Percentiles rank a stretch among this genome's conserved stretches.
These are phyloP conservation scores for Leccinum truebloodii DNA, from an alignment of 768 basidiomycete species.

Conservation along the genomic window DNA sequence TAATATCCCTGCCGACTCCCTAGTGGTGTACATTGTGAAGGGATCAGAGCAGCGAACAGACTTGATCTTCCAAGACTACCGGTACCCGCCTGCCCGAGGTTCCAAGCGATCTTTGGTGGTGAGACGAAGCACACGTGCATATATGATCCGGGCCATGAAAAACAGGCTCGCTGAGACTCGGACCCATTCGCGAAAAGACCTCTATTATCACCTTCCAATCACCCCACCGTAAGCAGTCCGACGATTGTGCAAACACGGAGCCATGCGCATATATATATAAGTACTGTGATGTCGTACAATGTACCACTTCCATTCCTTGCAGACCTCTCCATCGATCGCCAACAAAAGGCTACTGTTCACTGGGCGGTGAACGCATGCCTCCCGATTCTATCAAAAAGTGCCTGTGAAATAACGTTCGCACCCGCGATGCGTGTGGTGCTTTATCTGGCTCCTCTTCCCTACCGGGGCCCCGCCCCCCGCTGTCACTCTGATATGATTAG, in stretches of 20 bases:
- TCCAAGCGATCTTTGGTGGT: not conserved
- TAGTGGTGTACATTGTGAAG: not conserved
- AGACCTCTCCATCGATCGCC: not conserved
- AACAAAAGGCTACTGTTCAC: not conserved
- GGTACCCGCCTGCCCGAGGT: not conserved
- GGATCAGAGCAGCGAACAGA: not conserved
- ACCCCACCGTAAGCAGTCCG: not conserved
- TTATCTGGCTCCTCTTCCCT: not conserved
- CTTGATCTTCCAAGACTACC: not conserved
- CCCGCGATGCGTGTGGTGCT: not conserved
- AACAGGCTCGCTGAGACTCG: not conserved
- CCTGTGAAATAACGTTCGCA: not conserved
- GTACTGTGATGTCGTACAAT: not conserved
- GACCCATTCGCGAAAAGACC: conserved; percentile 9
- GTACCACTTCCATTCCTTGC: not conserved
- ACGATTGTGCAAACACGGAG: not conserved
- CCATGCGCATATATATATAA: not conserved
- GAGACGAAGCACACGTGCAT: not conserved
- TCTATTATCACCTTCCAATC: not conserved
- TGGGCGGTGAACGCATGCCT: not conserved
- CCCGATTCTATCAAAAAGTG: not conserved
- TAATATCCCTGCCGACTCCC: not conserved
- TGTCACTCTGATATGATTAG: too few species aligned
- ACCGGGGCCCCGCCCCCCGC: too few species aligned
- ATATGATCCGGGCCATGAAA: not conserved